Conservation (phyloP, 768 basidiomycete genomes). For the Hypholoma fasciculare region DNA sequence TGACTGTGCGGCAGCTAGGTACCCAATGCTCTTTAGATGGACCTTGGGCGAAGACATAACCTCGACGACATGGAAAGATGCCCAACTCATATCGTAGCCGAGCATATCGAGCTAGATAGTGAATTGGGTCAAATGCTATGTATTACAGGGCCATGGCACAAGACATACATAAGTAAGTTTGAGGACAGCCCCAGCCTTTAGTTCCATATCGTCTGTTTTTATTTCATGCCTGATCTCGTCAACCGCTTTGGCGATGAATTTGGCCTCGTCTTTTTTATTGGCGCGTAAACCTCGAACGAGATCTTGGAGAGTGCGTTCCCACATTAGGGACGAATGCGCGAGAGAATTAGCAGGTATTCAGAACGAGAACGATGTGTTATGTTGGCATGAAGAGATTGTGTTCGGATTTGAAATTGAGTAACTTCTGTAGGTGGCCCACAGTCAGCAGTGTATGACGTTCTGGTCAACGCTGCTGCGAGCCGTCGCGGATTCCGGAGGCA, state of each 20-base stretch:
- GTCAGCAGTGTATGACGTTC: too few species aligned
- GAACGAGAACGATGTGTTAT: background rate
- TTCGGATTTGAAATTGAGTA: background rate
- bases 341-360: background rate
- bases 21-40: slow-evolving; percentile 94
- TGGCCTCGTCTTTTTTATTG: slow-evolving; percentile 91
- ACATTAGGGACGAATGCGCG: slow-evolving; percentile 55
- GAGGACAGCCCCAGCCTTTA: slow-evolving; percentile 93
- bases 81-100: slow-evolving; percentile 93
- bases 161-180: slow-evolving; percentile 93
- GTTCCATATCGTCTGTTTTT: slow-evolving; percentile 91
- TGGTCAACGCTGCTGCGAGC: too few species aligned
- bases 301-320: slow-evolving; percentile 95
- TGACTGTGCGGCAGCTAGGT: slow-evolving; percentile 89
- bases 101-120: slow-evolving; percentile 88
- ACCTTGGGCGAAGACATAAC: slow-evolving; percentile 94
- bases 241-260: slow-evolving; percentile 91
- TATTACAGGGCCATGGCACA: background rate
- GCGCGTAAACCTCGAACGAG: slow-evolving; percentile 94
- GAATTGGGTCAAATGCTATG: slow-evolving; percentile 4
- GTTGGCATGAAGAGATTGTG: background rate
- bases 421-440: too few species aligned
- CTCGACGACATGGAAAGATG: slow-evolving; percentile 95
- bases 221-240: slow-evolving; percentile 93
- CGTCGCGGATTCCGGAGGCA: too few species aligned